Evolutionary conservation across 163 green algal species (phyloP).

Genomic region (Trebouxia gelatinosa): DNA sequence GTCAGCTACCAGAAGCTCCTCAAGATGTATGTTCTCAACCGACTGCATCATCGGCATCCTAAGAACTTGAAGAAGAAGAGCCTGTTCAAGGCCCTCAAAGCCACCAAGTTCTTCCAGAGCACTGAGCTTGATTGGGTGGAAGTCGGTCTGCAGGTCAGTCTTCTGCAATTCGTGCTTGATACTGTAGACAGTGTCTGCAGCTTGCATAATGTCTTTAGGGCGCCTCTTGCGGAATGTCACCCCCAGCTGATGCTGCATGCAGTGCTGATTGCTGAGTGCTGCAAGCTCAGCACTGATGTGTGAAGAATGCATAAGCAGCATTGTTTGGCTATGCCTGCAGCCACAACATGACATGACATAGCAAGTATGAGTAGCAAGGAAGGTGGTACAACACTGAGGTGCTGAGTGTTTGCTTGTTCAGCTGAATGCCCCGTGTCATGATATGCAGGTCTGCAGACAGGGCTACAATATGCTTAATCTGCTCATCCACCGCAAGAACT

Average conservation of each 20-base stretch:
- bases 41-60: conserved; percentile 87
- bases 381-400: too few relatives aligned
- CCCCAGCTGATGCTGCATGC: too few relatives aligned
- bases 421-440: background rate
- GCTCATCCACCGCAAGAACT: conserved; percentile 99
- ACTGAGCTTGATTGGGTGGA: conserved; percentile 99
- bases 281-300: too few relatives aligned
- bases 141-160: conserved; percentile 91
- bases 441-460: conserved; percentile 94
- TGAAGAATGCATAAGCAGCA: too few relatives aligned
- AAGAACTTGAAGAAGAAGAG: conserved; percentile 95
- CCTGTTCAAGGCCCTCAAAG: conserved; percentile 88
- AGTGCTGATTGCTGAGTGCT: too few relatives aligned
- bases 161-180: too few relatives aligned
- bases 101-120: conserved; percentile 99
- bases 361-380: too few relatives aligned
- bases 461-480: conserved; percentile 99
- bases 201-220: too few relatives aligned
- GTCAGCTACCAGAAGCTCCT: conserved; percentile 99
- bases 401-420: background rate
- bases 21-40: conserved; percentile 98
- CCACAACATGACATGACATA: too few relatives aligned
- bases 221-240: too few relatives aligned
- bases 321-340: too few relatives aligned
- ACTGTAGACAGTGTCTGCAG: too few relatives aligned